These are phyloP conservation scores for Cystofilobasidium ferigula DNA, from an alignment of 768 basidiomycete genomes.

Conservation along the genomic window DNA sequence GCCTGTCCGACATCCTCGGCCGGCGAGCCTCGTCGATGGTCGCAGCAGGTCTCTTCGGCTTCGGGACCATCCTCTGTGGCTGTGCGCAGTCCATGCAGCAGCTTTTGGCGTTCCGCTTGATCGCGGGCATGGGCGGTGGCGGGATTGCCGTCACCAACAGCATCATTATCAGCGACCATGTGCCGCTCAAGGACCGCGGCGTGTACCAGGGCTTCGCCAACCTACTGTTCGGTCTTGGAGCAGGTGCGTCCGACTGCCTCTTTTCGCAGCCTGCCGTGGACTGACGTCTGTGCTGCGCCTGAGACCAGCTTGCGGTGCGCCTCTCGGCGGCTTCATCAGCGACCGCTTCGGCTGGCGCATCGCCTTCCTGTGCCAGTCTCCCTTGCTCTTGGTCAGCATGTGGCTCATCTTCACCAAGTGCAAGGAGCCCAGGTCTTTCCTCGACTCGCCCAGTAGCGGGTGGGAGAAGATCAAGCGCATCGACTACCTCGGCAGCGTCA, in stretches of 20 bases:
- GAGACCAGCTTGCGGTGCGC: constrained; percentile 8
- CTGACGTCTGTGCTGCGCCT: background rate
- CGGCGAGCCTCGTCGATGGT: constrained; percentile 78
- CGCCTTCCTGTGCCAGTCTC: constrained; percentile 47
- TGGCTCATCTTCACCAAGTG: constrained; percentile 63
- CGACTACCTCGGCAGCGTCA: constrained; percentile 72
- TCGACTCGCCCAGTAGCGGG: background rate
- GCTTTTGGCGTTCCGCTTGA: constrained; percentile 44
- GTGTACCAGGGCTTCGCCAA: constrained; percentile 68
- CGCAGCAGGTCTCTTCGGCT: constrained; percentile 60
- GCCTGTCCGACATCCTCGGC: constrained; percentile 39
- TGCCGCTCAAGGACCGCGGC: constrained; percentile 76
- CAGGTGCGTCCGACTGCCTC: background rate
- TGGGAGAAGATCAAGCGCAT: constrained; percentile 40
- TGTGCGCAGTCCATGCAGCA: constrained; percentile 1
- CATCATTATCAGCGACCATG: constrained; percentile 50
- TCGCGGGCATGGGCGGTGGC: constrained; percentile 78
- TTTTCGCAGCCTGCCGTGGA: background rate
- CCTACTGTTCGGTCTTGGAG: constrained; percentile 24
- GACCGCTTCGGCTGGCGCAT: constrained; percentile 25
- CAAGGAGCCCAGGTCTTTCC: constrained; percentile 22
- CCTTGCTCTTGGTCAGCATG: constrained; percentile 61
- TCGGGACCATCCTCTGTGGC: constrained; percentile 77
- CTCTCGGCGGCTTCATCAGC: constrained; percentile 21
- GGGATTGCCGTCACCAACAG: constrained; percentile 43